Conservation (phyloP, 1,284 basidiomycete species). For the Puccinia polysora region DNA sequence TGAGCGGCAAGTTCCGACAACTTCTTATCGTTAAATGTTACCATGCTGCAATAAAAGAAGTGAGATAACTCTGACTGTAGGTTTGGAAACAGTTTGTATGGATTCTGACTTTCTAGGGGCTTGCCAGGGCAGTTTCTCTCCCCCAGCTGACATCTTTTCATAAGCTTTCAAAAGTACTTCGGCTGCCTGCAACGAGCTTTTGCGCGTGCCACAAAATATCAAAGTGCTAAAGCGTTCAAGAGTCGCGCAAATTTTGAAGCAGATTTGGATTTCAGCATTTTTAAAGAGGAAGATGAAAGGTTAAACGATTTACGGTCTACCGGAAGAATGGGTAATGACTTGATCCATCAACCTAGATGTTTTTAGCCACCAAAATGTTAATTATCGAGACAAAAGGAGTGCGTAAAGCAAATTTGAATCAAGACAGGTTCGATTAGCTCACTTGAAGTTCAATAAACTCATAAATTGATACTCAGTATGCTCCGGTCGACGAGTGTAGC, state of each 20-base stretch:
- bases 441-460: slow-evolving; percentile 66
- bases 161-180: slow-evolving; percentile 45
- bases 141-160: slow-evolving; percentile 13
- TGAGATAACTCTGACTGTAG: background rate
- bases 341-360: slow-evolving; percentile 65
- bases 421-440: slow-evolving; percentile 56
- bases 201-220: slow-evolving; percentile 33
- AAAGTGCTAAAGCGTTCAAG: slow-evolving; percentile 32
- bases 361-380: slow-evolving; percentile 63
- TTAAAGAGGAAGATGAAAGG: slow-evolving; percentile 51
- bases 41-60: slow-evolving; percentile 21
- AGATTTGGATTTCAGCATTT: slow-evolving; percentile 51
- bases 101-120: slow-evolving; percentile 21
- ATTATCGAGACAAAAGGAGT: background rate
- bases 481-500: slow-evolving; percentile 56
- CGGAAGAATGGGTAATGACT: slow-evolving; percentile 59
- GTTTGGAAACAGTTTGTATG: background rate
- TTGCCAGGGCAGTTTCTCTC: slow-evolving; percentile 30
- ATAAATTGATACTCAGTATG: slow-evolving; percentile 76
- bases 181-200: slow-evolving; percentile 44
- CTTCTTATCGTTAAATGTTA: slow-evolving; percentile 30
- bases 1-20: slow-evolving; percentile 46
- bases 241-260: slow-evolving; percentile 45
- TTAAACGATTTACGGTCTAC: slow-evolving; percentile 63
- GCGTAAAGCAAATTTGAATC: background rate